Conservation (phyloP, 768 basidiomycete genomes). For the Hortiboletus flavorubellus region DNA sequence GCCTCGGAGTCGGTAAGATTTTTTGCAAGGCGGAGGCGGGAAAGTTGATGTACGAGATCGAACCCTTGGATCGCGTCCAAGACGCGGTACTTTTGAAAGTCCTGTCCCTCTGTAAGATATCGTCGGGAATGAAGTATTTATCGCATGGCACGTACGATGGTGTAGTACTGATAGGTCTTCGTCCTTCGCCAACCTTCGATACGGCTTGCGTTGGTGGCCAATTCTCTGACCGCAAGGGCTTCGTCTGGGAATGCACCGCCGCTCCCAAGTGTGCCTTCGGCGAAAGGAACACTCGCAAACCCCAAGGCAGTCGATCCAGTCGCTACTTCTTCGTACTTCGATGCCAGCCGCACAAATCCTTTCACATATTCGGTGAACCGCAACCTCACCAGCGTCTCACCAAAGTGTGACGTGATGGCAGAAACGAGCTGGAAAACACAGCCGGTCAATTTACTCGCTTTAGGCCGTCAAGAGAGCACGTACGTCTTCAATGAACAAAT, state of each 20-base stretch:
- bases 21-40: slow-evolving; percentile 71
- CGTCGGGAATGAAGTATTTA: neutral
- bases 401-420: slow-evolving; percentile 89
- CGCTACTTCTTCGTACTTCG: slow-evolving; percentile 86
- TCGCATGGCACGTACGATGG: slow-evolving; percentile 48
- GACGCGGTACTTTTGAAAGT: slow-evolving; percentile 55
- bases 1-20: slow-evolving; percentile 71
- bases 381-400: slow-evolving; percentile 82
- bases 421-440: slow-evolving; percentile 53
- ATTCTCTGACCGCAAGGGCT: slow-evolving; percentile 57
- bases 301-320: slow-evolving; percentile 73
- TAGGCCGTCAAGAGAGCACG: slow-evolving; percentile 26
- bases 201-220: slow-evolving; percentile 71
- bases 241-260: slow-evolving; percentile 83
- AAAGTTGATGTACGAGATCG: slow-evolving; percentile 84
- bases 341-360: slow-evolving; percentile 86
- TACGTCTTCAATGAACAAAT: slow-evolving; percentile 92
- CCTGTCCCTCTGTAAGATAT: slow-evolving; percentile 42
- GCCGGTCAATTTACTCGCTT: neutral
- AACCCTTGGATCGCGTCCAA: slow-evolving; percentile 69
- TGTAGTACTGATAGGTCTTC: slow-evolving; percentile 70
- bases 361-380: slow-evolving; percentile 86
- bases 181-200: slow-evolving; percentile 94
- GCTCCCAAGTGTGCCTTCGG: slow-evolving; percentile 56
- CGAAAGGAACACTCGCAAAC: slow-evolving; percentile 56